Conservation (phyloP, 2,329 filamentous ascomycete genomes). For the Ilyonectria robusta region DNA sequence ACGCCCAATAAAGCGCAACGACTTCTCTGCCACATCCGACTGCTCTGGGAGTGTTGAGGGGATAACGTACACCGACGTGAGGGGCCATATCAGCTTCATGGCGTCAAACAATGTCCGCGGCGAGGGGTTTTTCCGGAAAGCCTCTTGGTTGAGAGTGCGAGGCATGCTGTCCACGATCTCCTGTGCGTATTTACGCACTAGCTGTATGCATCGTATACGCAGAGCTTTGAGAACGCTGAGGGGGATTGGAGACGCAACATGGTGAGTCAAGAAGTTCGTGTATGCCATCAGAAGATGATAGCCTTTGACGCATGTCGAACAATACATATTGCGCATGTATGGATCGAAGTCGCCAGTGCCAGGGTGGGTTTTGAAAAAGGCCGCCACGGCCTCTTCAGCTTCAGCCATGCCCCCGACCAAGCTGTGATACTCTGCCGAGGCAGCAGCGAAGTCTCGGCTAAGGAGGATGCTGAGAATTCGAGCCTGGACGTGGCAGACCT, state of each 20-base stretch:
- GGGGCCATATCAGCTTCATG: slow-evolving; percentile 56
- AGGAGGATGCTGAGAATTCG: slow-evolving; percentile 47
- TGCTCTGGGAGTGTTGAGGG: slow-evolving; percentile 49
- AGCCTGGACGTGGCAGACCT: slow-evolving; percentile 47
- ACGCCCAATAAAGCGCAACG: slow-evolving; percentile 52
- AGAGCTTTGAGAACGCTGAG: slow-evolving; percentile 45
- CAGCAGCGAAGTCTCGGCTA: slow-evolving; percentile 46
- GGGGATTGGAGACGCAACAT: slow-evolving; percentile 42
- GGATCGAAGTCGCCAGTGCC: slow-evolving; percentile 36
- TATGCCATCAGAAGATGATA: slow-evolving; percentile 52
- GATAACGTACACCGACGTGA: slow-evolving; percentile 51
- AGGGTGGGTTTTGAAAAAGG: slow-evolving; percentile 32
- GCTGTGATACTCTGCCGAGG: slow-evolving; percentile 46
- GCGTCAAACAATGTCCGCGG: slow-evolving; percentile 55
- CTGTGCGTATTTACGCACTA: slow-evolving; percentile 47
- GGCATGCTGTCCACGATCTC: slow-evolving; percentile 49
- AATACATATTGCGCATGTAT: slow-evolving; percentile 53
- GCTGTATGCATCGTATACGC: slow-evolving; percentile 47
- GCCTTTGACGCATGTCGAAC: slow-evolving; percentile 52
- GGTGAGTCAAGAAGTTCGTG: slow-evolving; percentile 55
- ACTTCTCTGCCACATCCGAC: slow-evolving; percentile 44
- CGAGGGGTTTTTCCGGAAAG: slow-evolving; percentile 44
- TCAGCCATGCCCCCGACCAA: slow-evolving; percentile 45
- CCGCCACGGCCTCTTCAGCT: slow-evolving; percentile 43
- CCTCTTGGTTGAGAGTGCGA: slow-evolving; percentile 43